These are phyloP conservation scores for Lithocarpus polystachyus DNA, from an alignment of 306 rosid species.

Conservation along the genomic window DNA sequence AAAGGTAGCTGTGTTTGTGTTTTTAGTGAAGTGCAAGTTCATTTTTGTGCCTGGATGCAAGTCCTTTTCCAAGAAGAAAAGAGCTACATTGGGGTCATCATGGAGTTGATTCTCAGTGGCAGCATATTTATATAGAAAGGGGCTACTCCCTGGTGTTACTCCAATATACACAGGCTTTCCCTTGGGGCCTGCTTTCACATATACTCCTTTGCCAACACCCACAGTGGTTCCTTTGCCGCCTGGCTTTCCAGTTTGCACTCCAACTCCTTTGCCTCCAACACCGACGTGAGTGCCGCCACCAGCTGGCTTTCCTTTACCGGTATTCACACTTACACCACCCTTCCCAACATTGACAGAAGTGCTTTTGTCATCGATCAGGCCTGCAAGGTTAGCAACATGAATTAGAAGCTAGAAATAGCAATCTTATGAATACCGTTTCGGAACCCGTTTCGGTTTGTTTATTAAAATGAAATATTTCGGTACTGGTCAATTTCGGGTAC, in stretches of 20 bases:
- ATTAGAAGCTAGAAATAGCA: not conserved
- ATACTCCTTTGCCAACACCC: slow-evolving; percentile 65
- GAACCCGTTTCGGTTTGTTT: too few relatives aligned
- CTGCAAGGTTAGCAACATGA: slow-evolving; percentile 23
- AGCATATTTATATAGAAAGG: not conserved
- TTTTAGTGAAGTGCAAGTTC: slow-evolving; percentile 43
- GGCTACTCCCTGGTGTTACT: slow-evolving; percentile 7
- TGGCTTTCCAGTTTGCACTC: slow-evolving; percentile 28
- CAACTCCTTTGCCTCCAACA: slow-evolving; percentile 34
- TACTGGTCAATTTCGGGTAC: too few relatives aligned
- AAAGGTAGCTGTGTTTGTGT: slow-evolving; percentile 32
- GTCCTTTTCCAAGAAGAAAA: slow-evolving; percentile 74
- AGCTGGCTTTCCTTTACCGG: slow-evolving; percentile 27
- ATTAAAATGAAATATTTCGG: too few relatives aligned
- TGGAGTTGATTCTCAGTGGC: slow-evolving; percentile 60
- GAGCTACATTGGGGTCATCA: slow-evolving; percentile 46
- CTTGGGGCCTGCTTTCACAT: slow-evolving; percentile 46
- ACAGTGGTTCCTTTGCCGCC: slow-evolving; percentile 25
- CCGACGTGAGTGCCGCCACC: slow-evolving; percentile 30
- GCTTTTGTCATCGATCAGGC: slow-evolving; percentile 51
- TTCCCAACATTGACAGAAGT: slow-evolving; percentile 46
- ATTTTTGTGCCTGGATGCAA: slow-evolving; percentile 38
- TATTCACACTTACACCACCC: slow-evolving; percentile 33
- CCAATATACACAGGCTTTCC: slow-evolving; percentile 54
- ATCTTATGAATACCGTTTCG: too few relatives aligned